These are phyloP conservation scores for Chamaecrista fasciculata DNA, from an alignment of 306 rosid genomes.

Conservation along the genomic window DNA sequence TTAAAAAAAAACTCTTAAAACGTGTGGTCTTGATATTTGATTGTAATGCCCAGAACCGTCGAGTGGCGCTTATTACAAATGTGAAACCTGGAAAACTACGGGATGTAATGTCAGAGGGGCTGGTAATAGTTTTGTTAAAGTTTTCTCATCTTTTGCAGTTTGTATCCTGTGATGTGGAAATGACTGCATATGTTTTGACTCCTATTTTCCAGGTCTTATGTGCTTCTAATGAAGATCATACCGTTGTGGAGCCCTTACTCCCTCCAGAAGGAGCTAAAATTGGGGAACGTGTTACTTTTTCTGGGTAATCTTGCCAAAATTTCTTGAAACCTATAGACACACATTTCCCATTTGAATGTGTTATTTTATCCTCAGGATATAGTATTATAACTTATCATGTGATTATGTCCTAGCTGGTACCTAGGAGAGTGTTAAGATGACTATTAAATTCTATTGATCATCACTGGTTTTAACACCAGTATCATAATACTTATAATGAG, in stretches of 20 bases:
- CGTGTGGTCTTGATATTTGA: constrained; percentile 20
- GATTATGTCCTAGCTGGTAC: constrained; percentile 7
- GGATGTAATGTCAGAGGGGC: constrained; percentile 91
- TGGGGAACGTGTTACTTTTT: constrained; percentile 77
- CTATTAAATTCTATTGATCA: background rate
- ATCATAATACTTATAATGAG: too few species aligned
- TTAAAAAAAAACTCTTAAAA: background rate
- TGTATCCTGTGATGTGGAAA: constrained; percentile 16
- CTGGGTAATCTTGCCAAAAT: constrained; percentile 55
- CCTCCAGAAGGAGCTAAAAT: constrained; percentile 86
- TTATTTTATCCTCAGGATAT: constrained; percentile 7
- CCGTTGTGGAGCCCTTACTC: constrained; percentile 81
- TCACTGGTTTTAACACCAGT: background rate
- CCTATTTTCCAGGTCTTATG: constrained; percentile 66
- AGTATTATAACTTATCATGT: background rate
- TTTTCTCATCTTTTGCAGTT: background rate
- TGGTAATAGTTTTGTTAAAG: constrained; percentile 47
- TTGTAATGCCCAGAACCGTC: constrained; percentile 62
- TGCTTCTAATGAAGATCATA: constrained; percentile 82
- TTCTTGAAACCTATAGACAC: constrained; percentile 7
- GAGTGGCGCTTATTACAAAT: constrained; percentile 78
- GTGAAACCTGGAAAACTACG: constrained; percentile 98
- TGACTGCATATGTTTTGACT: constrained; percentile 27
- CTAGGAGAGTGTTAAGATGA: background rate
- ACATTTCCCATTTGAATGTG: background rate